Evolutionary conservation across 2,329 filamentous ascomycete species (phyloP).

Genomic region (Penicillium capsulatum): DNA sequence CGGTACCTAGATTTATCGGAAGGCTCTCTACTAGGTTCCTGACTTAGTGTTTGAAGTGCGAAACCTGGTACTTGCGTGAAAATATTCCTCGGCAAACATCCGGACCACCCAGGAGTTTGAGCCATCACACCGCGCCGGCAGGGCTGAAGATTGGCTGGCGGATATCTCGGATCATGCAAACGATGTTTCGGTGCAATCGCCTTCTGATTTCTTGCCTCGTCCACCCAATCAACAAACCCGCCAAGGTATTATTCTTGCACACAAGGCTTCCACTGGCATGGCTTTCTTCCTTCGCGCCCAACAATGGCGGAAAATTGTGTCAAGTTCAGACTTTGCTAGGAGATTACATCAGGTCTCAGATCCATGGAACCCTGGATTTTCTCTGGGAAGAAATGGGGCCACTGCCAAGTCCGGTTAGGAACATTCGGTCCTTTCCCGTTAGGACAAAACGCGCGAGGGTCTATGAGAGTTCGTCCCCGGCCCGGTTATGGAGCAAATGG

Average conservation of each 20-base stretch:
- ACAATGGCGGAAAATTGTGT: slow-evolving; percentile 3
- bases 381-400: slow-evolving; percentile 10
- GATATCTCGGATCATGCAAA: slow-evolving; percentile 12
- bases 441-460: too few relatives aligned
- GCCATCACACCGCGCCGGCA: slow-evolving; percentile 5
- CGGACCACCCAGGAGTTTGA: neutral
- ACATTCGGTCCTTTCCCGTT: slow-evolving; percentile 3
- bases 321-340: neutral
- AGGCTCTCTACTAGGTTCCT: too few relatives aligned
- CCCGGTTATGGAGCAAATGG: too few relatives aligned
- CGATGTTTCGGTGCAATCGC: slow-evolving; percentile 3
- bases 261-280: too few relatives aligned
- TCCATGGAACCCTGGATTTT: slow-evolving; percentile 12
- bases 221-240: neutral
- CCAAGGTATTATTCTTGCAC: neutral
- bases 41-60: too few relatives aligned
- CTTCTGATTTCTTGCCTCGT: neutral
- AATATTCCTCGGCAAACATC: slow-evolving; percentile 9
- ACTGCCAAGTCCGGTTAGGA: slow-evolving; percentile 7
- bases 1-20: too few relatives aligned
- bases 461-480: too few relatives aligned
- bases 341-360: slow-evolving; percentile 2
- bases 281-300: too few relatives aligned
- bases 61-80: neutral
- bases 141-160: slow-evolving; percentile 12